Evolutionary conservation across 2,329 filamentous ascomycete species (phyloP), one percentile per base, ranked within the genome.

Genomic region (Myriangium duriaei): DNA sequence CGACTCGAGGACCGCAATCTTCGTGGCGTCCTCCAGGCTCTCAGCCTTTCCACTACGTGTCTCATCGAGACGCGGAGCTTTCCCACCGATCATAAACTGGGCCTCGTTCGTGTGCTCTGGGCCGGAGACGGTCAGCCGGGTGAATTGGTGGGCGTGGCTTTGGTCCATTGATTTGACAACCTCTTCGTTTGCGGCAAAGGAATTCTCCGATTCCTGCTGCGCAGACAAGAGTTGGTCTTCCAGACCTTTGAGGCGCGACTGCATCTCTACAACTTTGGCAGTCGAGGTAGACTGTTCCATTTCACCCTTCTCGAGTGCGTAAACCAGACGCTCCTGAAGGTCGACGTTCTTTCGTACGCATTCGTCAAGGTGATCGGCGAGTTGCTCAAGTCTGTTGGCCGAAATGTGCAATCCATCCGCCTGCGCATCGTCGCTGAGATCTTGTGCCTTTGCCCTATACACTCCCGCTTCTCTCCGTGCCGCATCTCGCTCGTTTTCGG

Each of bases 201-300:
- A 78, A 34, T 88, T 86, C 56, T 98, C 91, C 1, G 85, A 88
- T 13, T 81, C 74, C 40, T 84, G 79, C 58, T 96, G 88, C 2
- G 88, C 85, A 13, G 74, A 63, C 38, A 92, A 69, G 14, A 98
- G 73, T 49, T 80, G 75, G 44, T 96, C 87, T 56, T 96, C 91
- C 35, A 95, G 74, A 11, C 66, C 62, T 50, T 81, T 84, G 40
- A 98, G 77, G 41, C 78, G 80, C 44, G 72, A 72, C 56, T 96
- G 87, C 56, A 96, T 74, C 39, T 77, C 71, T 40, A 83, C 83
- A 55, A 98, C 94, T 51, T 83, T 81, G 37, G 76, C 70, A 11
- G 81, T 81, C 45, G 86, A 92, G 42, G 76, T 64, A 51, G 79
- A 78, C 56, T 93, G 87, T 50, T 91, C 84, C 19, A 71, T 69